These are phyloP conservation scores for Fusarium sp. DNA, from an alignment of 2,329 filamentous ascomycete genomes.

Conservation along the genomic window DNA sequence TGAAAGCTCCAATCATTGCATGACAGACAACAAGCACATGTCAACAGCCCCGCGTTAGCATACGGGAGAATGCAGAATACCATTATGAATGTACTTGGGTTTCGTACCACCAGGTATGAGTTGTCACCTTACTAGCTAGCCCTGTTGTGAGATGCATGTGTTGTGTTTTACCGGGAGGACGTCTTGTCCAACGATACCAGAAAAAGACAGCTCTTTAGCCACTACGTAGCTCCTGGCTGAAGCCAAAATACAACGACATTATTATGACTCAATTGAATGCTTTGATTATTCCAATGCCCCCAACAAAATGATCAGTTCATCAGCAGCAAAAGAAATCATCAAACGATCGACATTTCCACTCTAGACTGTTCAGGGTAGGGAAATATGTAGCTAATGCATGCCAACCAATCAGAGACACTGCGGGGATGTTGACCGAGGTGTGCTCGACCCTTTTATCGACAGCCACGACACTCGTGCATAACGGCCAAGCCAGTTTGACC, in stretches of 20 bases:
- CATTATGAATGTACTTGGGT: slow-evolving; percentile 7
- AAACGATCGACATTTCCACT: slow-evolving; percentile 19
- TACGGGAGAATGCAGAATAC: slow-evolving; percentile 16
- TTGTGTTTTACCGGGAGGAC: slow-evolving; percentile 3
- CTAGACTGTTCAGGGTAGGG: slow-evolving; percentile 31
- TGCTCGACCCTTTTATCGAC: slow-evolving; percentile 59
- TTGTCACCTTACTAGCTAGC: slow-evolving; percentile 28
- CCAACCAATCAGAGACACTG: slow-evolving; percentile 39
- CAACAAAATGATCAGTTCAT: background rate
- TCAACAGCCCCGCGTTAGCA: slow-evolving; percentile 17
- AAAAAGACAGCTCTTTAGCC: background rate
- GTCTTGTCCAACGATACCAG: background rate
- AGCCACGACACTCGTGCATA: slow-evolving; percentile 66
- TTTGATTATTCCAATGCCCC: too few species aligned
- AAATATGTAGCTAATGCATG: slow-evolving; percentile 8
- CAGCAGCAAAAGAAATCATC: background rate
- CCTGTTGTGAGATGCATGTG: slow-evolving; percentile 10
- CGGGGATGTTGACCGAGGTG: slow-evolving; percentile 41
- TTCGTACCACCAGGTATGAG: slow-evolving; percentile 27
- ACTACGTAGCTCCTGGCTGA: background rate
- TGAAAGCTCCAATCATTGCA: slow-evolving; percentile 23
- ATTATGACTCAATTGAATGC: background rate
- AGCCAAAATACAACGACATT: background rate
- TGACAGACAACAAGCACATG: slow-evolving; percentile 22
- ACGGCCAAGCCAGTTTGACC: slow-evolving; percentile 28